phyloP scores from a whole-genome alignment of 1,284 basidiomycete genomes.

The Clitocybe nebularis region DNA sequence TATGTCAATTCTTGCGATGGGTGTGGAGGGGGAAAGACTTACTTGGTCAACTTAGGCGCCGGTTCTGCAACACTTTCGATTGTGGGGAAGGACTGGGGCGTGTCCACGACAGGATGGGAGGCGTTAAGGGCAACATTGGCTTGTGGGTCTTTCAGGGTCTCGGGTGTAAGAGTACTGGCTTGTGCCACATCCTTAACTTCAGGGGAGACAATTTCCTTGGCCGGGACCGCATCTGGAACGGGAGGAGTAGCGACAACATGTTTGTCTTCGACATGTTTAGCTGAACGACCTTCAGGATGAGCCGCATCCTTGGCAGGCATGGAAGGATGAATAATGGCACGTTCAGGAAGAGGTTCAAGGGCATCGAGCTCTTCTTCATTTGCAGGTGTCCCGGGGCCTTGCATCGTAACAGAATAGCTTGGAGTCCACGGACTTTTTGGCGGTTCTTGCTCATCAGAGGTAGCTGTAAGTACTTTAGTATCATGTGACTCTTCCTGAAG shows the following conservation, averaged over 20 bases:
- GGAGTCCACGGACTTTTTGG: slow-evolving; percentile 33
- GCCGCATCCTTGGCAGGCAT: slow-evolving; percentile 1
- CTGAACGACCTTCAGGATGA: background rate
- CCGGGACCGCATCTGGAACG: no score
- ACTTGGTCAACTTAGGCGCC: slow-evolving; percentile 5
- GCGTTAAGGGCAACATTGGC: no score
- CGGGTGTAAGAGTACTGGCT: no score
- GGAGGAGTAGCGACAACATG: no score
- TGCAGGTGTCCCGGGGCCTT: slow-evolving; percentile 24
- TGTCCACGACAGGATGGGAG: no score
- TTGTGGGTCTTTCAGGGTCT: no score
- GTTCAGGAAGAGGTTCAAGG: slow-evolving; percentile 12
- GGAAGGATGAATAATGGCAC: no score
- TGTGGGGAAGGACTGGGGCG: slow-evolving; percentile 3
- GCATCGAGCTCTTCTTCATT: slow-evolving; percentile 11
- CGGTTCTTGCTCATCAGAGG: slow-evolving; percentile 15
- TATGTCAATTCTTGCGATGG: background rate
- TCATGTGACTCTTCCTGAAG: background rate
- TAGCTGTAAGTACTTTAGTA: background rate
- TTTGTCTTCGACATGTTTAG: background rate
- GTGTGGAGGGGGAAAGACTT: background rate
- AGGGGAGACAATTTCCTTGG: background rate
- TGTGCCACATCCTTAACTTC: no score
- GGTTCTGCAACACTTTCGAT: slow-evolving; percentile 1
- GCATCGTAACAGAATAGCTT: slow-evolving; percentile 32